phyloP scores from a whole-genome alignment of 352 stramenopile genomes.

The Globisporangium parvum region DNA sequence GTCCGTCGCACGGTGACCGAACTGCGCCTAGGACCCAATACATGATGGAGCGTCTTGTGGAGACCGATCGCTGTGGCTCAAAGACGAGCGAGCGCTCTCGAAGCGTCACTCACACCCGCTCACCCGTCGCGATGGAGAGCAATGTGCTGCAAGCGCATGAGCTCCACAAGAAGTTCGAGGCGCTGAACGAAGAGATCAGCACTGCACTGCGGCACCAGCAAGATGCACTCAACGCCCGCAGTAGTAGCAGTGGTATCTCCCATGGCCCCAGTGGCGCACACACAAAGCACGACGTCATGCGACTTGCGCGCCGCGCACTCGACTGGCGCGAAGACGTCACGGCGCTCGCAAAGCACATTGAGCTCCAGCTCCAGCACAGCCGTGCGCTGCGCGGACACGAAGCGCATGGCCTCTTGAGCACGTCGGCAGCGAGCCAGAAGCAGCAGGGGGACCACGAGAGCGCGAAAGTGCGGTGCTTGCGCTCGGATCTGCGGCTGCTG shows the following conservation, averaged over 20 bases:
- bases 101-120: no score
- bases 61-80: no score
- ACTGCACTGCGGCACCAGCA: conserved; percentile 47
- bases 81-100: no score
- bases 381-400: conserved; percentile 52
- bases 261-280: conserved; percentile 8
- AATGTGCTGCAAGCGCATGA: conserved; percentile 51
- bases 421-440: conserved; percentile 25
- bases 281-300: conserved; percentile 40
- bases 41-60: no score
- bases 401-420: conserved; percentile 42
- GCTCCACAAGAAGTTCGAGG: conserved; percentile 70
- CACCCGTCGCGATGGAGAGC: conserved; percentile 16
- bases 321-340: conserved; percentile 73
- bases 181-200: conserved; percentile 62
- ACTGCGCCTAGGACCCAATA: no score
- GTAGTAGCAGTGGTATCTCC: conserved; percentile 4
- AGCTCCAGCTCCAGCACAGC: conserved; percentile 64
- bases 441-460: conserved; percentile 45
- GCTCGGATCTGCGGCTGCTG: conserved; percentile 58
- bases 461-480: conserved; percentile 39
- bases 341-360: conserved; percentile 66
- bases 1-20: no score
- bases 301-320: conserved; percentile 41
- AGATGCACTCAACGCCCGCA: conserved; percentile 20